Conservation (phyloP, 164 flowering plant species). For the Sextonia rubra region DNA sequence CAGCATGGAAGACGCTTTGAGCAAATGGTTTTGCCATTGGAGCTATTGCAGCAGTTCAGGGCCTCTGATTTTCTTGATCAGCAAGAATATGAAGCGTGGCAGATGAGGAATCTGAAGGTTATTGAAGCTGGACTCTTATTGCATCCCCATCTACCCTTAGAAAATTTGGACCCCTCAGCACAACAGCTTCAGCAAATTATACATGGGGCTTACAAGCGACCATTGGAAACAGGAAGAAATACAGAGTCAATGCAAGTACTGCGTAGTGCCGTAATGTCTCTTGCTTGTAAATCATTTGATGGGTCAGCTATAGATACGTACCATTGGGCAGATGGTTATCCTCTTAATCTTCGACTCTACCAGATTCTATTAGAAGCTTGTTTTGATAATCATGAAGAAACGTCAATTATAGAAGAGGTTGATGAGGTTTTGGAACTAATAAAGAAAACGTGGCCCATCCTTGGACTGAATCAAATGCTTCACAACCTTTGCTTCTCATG, state of each 20-base stretch:
- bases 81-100: conserved; percentile 73
- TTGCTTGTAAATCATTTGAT: conserved; percentile 66
- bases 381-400: conserved; percentile 69
- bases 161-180: conserved; percentile 33
- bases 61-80: conserved; percentile 61
- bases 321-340: conserved; percentile 93
- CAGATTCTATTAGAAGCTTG: conserved; percentile 68
- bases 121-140: conserved; percentile 76
- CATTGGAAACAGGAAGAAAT: conserved; percentile 62
- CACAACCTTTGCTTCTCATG: conserved; percentile 85
- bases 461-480: conserved; percentile 68
- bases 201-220: conserved; percentile 44
- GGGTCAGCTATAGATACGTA: conserved; percentile 48
- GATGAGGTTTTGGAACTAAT: conserved; percentile 77
- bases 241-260: conserved; percentile 58
- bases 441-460: conserved; percentile 80
- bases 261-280: conserved; percentile 51
- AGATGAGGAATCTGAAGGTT: conserved; percentile 58
- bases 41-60: conserved; percentile 76
- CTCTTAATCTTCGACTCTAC: conserved; percentile 69
- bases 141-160: conserved; percentile 57
- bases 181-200: conserved; percentile 53
- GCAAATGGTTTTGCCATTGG: conserved; percentile 71
- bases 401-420: conserved; percentile 67
- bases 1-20: conserved; percentile 84